Percentiles rank a stretch among this genome's conserved stretches.
phyloP scores from a whole-genome alignment of 805 yeast genomes.

The Metschnikowia shivogae region DNA sequence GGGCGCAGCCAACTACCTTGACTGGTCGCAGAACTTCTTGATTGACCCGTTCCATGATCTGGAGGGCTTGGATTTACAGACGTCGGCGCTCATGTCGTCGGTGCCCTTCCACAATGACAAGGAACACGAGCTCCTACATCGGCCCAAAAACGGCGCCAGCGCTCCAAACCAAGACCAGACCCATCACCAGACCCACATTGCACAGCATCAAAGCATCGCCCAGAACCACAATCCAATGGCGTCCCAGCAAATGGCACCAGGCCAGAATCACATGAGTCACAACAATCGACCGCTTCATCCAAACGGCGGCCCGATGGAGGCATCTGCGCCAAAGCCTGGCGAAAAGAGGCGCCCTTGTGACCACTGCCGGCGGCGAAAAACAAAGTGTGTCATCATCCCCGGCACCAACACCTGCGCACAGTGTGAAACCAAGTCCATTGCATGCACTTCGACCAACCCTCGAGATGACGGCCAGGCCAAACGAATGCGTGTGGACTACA shows the following conservation, averaged over 20 bases:
- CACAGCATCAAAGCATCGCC: neutral
- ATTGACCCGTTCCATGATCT: slow-evolving; percentile 31
- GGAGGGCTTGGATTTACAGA: slow-evolving; percentile 29
- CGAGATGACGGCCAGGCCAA: slow-evolving; percentile 44
- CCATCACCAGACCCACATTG: neutral
- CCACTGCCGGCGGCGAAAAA: slow-evolving; percentile 76
- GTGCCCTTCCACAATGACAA: slow-evolving; percentile 1
- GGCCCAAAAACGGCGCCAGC: neutral
- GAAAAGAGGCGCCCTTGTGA: slow-evolving; percentile 68
- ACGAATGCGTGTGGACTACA: slow-evolving; percentile 23
- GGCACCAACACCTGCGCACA: slow-evolving; percentile 63
- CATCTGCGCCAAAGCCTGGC: neutral
- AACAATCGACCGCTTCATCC: neutral
- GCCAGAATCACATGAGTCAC: neutral
- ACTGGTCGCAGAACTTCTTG: slow-evolving; percentile 34
- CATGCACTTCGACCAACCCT: slow-evolving; percentile 59
- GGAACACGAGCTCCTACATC: slow-evolving; percentile 2
- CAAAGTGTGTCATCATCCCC: slow-evolving; percentile 69
- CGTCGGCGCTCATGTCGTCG: slow-evolving; percentile 1
- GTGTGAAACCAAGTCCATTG: slow-evolving; percentile 69
- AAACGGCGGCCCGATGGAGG: neutral
- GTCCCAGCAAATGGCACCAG: neutral
- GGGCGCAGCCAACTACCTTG: slow-evolving; percentile 9
- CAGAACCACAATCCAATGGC: neutral
- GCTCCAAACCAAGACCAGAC: neutral